A percentile compares a stretch with the other conserved stretches of the same genome.
phyloP scores from a whole-genome alignment of 495 filamentous ascomycete species.

The Filosporella fistucella region DNA sequence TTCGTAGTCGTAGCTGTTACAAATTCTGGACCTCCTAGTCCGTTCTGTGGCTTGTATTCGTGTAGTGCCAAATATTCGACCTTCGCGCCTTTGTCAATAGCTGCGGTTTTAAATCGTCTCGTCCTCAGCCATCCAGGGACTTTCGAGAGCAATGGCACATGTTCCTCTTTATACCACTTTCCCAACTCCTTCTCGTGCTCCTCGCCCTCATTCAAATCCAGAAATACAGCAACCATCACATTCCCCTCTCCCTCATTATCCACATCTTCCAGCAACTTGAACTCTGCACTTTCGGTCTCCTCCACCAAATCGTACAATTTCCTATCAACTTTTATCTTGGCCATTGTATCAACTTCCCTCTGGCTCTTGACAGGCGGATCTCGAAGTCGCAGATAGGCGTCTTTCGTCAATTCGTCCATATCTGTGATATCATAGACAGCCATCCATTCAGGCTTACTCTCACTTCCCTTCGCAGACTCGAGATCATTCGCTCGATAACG shows the following conservation, averaged over 20 bases:
- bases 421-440: constrained; percentile 77
- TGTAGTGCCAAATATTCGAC: constrained; percentile 62
- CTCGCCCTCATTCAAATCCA: constrained; percentile 47
- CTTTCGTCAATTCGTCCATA: constrained; percentile 60
- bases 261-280: constrained; percentile 53
- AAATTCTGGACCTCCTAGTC: constrained; percentile 58
- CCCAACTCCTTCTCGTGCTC: constrained; percentile 51
- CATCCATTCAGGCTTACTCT: constrained; percentile 59
- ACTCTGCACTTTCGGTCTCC: constrained; percentile 46
- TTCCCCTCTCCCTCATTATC: constrained; percentile 56
- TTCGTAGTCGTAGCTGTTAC: constrained; percentile 54
- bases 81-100: constrained; percentile 43
- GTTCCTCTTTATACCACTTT: constrained; percentile 70
- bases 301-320: constrained; percentile 61
- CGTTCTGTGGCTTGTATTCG: constrained; percentile 63
- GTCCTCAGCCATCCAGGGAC: constrained; percentile 74
- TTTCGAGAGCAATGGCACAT: constrained; percentile 63
- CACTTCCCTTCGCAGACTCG: constrained; percentile 4
- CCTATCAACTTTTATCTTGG: constrained; percentile 66
- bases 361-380: constrained; percentile 58
- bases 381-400: constrained; percentile 64
- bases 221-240: constrained; percentile 56
- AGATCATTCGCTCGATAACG: constrained; percentile 67
- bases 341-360: constrained; percentile 71
- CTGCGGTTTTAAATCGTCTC: constrained; percentile 56